Conservation (phyloP, 2,329 filamentous ascomycete species). For the Colletotrichum scovillei region DNA sequence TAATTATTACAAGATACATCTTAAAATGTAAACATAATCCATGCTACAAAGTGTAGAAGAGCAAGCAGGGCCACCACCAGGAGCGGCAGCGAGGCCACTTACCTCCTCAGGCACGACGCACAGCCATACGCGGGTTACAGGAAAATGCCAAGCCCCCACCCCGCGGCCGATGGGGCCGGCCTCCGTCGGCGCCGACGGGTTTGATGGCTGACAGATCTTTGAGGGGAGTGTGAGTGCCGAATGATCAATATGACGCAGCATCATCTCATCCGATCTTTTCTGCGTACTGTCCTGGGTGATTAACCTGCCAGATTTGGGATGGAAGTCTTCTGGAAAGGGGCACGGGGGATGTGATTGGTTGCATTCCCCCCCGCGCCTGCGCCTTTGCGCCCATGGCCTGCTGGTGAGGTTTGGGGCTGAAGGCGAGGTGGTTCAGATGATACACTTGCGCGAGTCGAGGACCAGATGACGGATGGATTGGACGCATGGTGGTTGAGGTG, state of each 20-base stretch:
- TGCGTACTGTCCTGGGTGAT: no score
- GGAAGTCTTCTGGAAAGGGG: conserved; percentile 12
- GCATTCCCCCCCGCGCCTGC: no score
- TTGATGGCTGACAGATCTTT: neutral
- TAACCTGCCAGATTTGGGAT: neutral
- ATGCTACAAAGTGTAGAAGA: neutral
- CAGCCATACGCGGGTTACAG: neutral
- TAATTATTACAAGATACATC: neutral
- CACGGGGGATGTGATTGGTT: neutral
- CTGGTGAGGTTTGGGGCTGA: conserved; percentile 7
- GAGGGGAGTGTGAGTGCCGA: neutral
- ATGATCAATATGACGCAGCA: conserved; percentile 17
- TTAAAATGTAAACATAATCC: neutral
- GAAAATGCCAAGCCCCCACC: neutral
- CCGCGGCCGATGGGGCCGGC: neutral
- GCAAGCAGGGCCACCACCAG: neutral
- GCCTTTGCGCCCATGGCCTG: neutral
- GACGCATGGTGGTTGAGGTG: no score
- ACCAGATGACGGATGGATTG: neutral
- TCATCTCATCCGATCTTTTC: conserved; percentile 12
- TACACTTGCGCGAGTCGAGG: conserved; percentile 18
- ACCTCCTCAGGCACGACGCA: neutral
- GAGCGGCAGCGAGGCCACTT: neutral
- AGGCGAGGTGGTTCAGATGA: conserved; percentile 23
- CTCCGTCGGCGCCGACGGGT: neutral